phyloP scores from a whole-genome alignment of 306 rosid species.

The Castanopsis chinensis region DNA sequence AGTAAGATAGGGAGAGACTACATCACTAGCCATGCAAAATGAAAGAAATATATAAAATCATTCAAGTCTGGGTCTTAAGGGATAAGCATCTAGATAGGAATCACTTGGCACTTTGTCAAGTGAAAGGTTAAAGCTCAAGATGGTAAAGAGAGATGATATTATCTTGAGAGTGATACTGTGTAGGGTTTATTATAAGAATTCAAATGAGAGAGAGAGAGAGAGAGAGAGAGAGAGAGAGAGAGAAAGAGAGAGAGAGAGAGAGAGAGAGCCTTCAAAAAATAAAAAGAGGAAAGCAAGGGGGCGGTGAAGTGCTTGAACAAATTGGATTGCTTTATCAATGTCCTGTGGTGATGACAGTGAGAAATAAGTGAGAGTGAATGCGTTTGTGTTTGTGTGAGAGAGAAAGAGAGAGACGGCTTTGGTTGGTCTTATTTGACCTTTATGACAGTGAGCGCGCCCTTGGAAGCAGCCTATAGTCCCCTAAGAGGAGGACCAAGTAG shows the following conservation, averaged over 20 bases:
- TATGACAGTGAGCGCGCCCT: slow-evolving; percentile 1
- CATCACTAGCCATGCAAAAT: slow-evolving; percentile 66
- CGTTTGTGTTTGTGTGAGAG: neutral
- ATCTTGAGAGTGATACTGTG: slow-evolving; percentile 27
- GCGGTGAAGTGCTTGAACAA: slow-evolving; percentile 40
- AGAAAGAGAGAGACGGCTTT: neutral
- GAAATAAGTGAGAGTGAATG: neutral
- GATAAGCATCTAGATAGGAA: slow-evolving; percentile 1
- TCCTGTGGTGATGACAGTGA: slow-evolving; percentile 22
- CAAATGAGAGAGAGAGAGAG: slow-evolving; percentile 27
- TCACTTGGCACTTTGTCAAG: neutral
- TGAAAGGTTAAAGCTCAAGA: slow-evolving; percentile 14
- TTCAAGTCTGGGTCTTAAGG: slow-evolving; percentile 17
- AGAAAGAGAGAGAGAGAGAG: no score
- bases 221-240: no score
- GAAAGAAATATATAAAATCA: slow-evolving; percentile 23
- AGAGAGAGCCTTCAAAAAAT: slow-evolving; percentile 18
- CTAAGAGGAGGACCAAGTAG: slow-evolving; percentile 26
- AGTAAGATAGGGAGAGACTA: slow-evolving; percentile 27
- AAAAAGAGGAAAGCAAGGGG: slow-evolving; percentile 41
- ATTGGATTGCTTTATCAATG: slow-evolving; percentile 24
- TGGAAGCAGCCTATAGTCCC: slow-evolving; percentile 15
- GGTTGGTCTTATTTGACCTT: slow-evolving; percentile 11
- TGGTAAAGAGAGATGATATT: slow-evolving; percentile 15
- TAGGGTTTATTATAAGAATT: slow-evolving; percentile 33